phyloP scores from a whole-genome alignment of 805 yeast species.

The Metschnikowia arizonensis region DNA sequence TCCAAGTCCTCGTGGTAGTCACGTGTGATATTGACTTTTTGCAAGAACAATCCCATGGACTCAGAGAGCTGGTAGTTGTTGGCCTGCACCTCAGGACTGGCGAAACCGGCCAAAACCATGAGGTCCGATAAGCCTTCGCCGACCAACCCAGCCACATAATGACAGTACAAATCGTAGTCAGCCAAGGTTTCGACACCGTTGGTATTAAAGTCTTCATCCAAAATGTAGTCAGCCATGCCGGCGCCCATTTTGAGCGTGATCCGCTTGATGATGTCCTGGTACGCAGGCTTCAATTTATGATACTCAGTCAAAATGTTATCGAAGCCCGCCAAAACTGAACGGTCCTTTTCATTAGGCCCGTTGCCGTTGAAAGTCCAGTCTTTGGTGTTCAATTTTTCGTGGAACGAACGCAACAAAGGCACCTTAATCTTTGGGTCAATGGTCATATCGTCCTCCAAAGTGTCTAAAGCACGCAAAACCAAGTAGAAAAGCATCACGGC shows the following conservation, averaged over 20 bases:
- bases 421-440: constrained; percentile 67
- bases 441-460: constrained; percentile 95
- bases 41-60: constrained; percentile 93
- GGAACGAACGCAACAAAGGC: constrained; percentile 67
- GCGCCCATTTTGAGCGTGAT: constrained; percentile 87
- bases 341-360: constrained; percentile 75
- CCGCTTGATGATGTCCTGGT: constrained; percentile 73
- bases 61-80: constrained; percentile 59
- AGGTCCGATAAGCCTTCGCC: constrained; percentile 92
- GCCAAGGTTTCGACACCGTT: constrained; percentile 73
- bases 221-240: constrained; percentile 94
- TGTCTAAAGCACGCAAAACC: constrained; percentile 85
- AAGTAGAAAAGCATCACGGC: constrained; percentile 82
- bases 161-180: constrained; percentile 90
- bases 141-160: constrained; percentile 95
- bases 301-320: constrained; percentile 64
- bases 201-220: constrained; percentile 69
- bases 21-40: constrained; percentile 92
- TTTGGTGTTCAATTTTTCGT: constrained; percentile 53
- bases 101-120: constrained; percentile 71
- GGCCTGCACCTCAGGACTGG: constrained; percentile 44
- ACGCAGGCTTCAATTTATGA: constrained; percentile 66
- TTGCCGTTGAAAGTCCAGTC: constrained; percentile 82
- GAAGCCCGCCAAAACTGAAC: constrained; percentile 77
- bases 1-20: constrained; percentile 89